phyloP scores from a whole-genome alignment of 331 rosid genomes.

The Quercus lobata region DNA sequence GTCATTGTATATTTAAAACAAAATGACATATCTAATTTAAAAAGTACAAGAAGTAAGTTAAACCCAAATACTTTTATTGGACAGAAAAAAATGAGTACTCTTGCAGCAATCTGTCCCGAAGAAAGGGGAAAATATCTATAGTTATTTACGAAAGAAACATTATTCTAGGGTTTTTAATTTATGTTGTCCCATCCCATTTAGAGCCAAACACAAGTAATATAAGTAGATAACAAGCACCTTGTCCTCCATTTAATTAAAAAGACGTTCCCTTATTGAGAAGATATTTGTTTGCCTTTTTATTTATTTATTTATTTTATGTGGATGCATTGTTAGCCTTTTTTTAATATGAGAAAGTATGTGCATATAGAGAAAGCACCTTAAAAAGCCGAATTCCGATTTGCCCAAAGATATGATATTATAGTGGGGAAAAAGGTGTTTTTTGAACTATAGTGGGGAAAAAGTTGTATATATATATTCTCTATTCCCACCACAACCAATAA shows the following conservation, averaged over 20 bases:
- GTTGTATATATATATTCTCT: slow-evolving; percentile 34
- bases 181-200: not conserved
- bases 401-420: slow-evolving; percentile 42
- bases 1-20: too few relatives aligned
- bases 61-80: too few relatives aligned
- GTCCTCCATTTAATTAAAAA: slow-evolving; percentile 10
- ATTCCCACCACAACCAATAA: slow-evolving; percentile 37
- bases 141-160: not conserved
- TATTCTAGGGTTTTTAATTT: not conserved
- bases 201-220: not conserved
- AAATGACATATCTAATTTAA: fast-evolving
- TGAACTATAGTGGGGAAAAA: slow-evolving; percentile 27
- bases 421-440: slow-evolving; percentile 23
- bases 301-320: too few relatives aligned
- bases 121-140: not conserved
- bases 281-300: not conserved
- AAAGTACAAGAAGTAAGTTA: too few relatives aligned
- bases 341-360: slow-evolving; percentile 21
- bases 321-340: not conserved
- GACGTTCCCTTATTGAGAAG: not conserved
- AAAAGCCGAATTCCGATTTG: slow-evolving; percentile 66
- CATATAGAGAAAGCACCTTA: slow-evolving; percentile 31
- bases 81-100: too few relatives aligned
- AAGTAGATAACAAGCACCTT: not conserved
- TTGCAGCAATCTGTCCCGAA: too few relatives aligned